Conservation (phyloP, 2,329 filamentous ascomycete species). For the Neopestalotiopsis sp. region DNA sequence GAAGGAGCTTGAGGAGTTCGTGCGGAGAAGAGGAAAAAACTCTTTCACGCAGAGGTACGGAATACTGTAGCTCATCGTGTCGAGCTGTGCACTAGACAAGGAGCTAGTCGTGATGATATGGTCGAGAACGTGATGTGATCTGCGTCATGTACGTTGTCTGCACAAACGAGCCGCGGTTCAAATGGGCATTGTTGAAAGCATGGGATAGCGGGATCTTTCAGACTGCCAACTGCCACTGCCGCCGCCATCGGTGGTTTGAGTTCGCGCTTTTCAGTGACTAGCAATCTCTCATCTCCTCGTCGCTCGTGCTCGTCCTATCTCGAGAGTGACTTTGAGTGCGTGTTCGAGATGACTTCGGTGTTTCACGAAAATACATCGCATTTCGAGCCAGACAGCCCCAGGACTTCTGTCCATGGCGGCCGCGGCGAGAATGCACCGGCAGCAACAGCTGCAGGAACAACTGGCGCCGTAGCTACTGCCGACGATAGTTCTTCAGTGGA, state of each 20-base stretch:
- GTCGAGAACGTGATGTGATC: constrained; percentile 3
- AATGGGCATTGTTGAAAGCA: neutral
- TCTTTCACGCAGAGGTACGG: neutral
- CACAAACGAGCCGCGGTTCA: constrained; percentile 4
- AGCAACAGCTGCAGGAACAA: constrained; percentile 18
- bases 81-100: constrained; percentile 5
- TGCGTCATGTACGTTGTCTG: constrained; percentile 4
- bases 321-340: constrained; percentile 22
- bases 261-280: neutral
- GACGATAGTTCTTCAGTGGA: constrained; percentile 31
- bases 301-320: constrained; percentile 21
- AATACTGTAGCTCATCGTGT: neutral
- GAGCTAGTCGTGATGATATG: neutral
- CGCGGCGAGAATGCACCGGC: constrained; percentile 24
- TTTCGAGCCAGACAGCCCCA: constrained; percentile 29
- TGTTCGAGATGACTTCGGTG: constrained; percentile 31
- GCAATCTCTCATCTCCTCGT: constrained; percentile 19
- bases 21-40: neutral
- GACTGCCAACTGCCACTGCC: neutral
- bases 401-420: constrained; percentile 23
- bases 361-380: constrained; percentile 33
- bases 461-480: constrained; percentile 24
- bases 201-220: neutral
- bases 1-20: neutral
- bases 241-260: neutral